Evolutionary conservation across 768 basidiomycete species (phyloP).

Genomic region (Brasilioporus rufonigricans): DNA sequence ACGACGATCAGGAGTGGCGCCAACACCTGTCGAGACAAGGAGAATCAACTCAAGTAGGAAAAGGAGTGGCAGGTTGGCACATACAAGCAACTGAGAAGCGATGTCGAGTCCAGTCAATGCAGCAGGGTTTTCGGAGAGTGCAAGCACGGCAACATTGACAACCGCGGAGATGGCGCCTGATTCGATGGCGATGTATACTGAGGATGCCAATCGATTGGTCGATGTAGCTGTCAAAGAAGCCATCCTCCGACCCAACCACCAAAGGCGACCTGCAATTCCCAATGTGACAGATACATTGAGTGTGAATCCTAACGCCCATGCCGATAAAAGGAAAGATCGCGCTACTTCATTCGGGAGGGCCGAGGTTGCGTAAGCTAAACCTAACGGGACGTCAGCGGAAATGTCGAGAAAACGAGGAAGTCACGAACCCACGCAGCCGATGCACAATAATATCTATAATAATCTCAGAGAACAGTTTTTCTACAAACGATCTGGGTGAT

Average conservation of each 20-base stretch:
- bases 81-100: not conserved
- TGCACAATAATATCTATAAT: not conserved
- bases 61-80: not conserved
- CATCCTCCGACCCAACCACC: not conserved
- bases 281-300: not conserved
- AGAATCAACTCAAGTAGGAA: not conserved
- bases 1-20: not conserved
- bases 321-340: not conserved
- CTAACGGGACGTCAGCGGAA: not conserved
- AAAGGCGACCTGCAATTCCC: not conserved
- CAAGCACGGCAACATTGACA: not conserved
- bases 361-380: not conserved
- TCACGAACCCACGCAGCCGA: not conserved
- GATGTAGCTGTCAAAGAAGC: not conserved
- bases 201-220: not conserved
- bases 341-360: not conserved
- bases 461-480: not conserved
- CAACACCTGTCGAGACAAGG: not conserved
- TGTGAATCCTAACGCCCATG: not conserved
- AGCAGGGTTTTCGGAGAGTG: not conserved
- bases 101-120: not conserved
- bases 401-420: not conserved
- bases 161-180: not conserved
- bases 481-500: not conserved
- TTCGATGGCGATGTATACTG: not conserved